phyloP scores from a whole-genome alignment of 2,329 filamentous ascomycete species.

The Leptographium radiaticola region DNA sequence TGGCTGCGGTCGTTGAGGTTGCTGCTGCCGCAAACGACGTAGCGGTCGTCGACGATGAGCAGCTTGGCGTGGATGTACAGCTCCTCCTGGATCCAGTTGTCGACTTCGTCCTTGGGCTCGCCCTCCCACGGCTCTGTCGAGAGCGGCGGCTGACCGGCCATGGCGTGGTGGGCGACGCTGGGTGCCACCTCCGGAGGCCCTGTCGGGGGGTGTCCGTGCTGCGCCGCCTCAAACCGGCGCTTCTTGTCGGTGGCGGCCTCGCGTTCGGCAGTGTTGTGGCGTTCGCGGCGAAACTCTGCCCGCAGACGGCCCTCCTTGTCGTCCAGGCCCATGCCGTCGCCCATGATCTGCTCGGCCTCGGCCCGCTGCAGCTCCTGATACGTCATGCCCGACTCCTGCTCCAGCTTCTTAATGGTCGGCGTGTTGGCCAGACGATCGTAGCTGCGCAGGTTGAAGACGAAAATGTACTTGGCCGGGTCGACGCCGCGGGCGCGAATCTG shows the following conservation, averaged over 20 bases:
- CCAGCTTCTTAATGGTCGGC: constrained; percentile 55
- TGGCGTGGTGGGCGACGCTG: constrained; percentile 65
- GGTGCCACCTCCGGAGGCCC: constrained; percentile 24
- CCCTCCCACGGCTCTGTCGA: constrained; percentile 67
- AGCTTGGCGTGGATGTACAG: constrained; percentile 91
- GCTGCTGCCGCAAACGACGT: constrained; percentile 73
- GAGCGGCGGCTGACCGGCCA: constrained; percentile 52
- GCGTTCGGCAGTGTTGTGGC: constrained; percentile 24
- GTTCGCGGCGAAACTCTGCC: constrained; percentile 12
- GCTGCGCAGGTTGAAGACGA: constrained; percentile 84
- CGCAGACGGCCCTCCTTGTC: constrained; percentile 34
- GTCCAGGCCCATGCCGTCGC: constrained; percentile 49
- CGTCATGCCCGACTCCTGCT: constrained; percentile 63
- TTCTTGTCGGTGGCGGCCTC: constrained; percentile 32
- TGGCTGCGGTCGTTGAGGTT: constrained; percentile 91
- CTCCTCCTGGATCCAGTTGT: constrained; percentile 90
- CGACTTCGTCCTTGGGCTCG: constrained; percentile 59
- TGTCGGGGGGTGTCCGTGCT: constrained; percentile 15
- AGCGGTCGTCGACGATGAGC: constrained; percentile 74
- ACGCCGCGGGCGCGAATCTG: constrained; percentile 60
- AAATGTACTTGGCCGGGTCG: constrained; percentile 69
- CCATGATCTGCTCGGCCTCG: constrained; percentile 81
- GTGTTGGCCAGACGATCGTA: constrained; percentile 90
- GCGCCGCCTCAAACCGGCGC: constrained; percentile 33
- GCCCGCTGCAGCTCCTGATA: constrained; percentile 82